Evolutionary conservation across 805 yeast genomes (phyloP).

Genomic region (Lachancea mirantina): DNA sequence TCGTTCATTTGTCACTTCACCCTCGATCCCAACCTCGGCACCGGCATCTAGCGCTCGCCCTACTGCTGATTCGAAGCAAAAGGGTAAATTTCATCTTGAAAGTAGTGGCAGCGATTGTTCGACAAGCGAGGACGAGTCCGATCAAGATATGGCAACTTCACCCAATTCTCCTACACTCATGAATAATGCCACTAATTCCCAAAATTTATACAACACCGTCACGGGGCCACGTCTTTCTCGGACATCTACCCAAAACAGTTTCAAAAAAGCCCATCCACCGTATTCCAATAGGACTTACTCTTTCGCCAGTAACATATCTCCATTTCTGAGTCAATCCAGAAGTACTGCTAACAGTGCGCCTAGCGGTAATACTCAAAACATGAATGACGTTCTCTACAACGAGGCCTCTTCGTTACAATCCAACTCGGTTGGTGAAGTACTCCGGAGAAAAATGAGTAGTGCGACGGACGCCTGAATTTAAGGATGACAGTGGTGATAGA

Average conservation of each 20-base stretch:
- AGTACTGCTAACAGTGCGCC: conserved; percentile 4
- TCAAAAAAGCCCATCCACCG: conserved; percentile 13
- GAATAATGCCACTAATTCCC: conserved; percentile 3
- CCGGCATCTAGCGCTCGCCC: neutral
- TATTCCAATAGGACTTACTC: conserved; percentile 15
- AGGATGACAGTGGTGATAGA: neutral
- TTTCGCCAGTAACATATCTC: conserved; percentile 13
- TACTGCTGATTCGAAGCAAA: neutral
- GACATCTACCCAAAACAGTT: conserved; percentile 16
- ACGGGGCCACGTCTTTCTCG: conserved; percentile 16
- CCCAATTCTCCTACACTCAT: conserved; percentile 7
- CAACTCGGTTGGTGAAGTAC: conserved; percentile 21
- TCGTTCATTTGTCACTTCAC: too few relatives aligned
- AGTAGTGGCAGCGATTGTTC: conserved; percentile 25
- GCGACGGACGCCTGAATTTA: conserved; percentile 4
- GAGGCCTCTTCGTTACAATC: conserved; percentile 17
- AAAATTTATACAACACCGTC: conserved; percentile 8
- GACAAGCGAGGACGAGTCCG: conserved; percentile 19
- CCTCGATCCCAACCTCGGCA: conserved; percentile 2
- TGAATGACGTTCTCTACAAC: conserved; percentile 16
- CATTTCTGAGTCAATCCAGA: conserved; percentile 8
- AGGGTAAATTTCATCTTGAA: conserved; percentile 22
- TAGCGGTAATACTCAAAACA: conserved; percentile 8
- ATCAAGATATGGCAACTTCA: conserved; percentile 6
- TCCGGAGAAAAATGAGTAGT: conserved; percentile 18